A percentile compares a stretch with the other conserved stretches of the same genome.
phyloP scores from a whole-genome alignment of 352 stramenopile species.

The Paralagenidium karlingii region DNA sequence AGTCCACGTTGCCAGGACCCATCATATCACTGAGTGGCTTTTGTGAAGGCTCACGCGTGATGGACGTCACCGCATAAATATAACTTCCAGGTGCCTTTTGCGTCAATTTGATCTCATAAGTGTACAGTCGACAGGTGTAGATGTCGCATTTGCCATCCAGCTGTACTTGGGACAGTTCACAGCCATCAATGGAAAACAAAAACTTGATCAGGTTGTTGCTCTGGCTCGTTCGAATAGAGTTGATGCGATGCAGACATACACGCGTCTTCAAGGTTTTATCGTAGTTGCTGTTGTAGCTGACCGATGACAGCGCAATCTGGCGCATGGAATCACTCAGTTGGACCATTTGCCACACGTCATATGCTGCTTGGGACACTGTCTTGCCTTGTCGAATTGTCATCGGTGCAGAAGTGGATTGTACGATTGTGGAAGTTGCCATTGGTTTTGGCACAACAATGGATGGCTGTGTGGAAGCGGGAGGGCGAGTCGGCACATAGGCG shows the following conservation, averaged over 20 bases:
- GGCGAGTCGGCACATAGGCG: too few species aligned
- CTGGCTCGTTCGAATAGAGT: constrained; percentile 11
- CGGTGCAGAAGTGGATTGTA: too few species aligned
- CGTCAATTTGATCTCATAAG: constrained; percentile 23
- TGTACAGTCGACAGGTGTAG: constrained; percentile 25
- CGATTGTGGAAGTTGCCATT: too few species aligned
- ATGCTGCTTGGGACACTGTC: too few species aligned
- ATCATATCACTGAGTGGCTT: constrained; percentile 17
- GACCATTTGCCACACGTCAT: constrained; percentile 11
- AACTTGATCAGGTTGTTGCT: constrained; percentile 11
- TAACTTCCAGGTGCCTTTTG: constrained; percentile 14
- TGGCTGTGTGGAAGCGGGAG: too few species aligned
- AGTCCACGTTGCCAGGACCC: constrained; percentile 20
- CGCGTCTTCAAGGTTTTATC: constrained; percentile 12
- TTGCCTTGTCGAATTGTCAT: too few species aligned
- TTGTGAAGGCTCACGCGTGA: constrained; percentile 21
- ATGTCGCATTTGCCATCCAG: constrained; percentile 23
- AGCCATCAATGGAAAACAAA: constrained; percentile 25
- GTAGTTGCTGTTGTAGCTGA: constrained; percentile 29
- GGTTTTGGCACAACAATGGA: too few species aligned
- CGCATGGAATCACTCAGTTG: constrained; percentile 7
- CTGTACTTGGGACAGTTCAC: constrained; percentile 10
- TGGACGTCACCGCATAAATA: constrained; percentile 21
- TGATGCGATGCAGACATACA: constrained; percentile 27
- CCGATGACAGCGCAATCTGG: constrained; percentile 18